A percentile compares a stretch with the other conserved stretches of the same genome.
Conservation (phyloP, 495 filamentous ascomycete species). For the Cercophora samala region DNA sequence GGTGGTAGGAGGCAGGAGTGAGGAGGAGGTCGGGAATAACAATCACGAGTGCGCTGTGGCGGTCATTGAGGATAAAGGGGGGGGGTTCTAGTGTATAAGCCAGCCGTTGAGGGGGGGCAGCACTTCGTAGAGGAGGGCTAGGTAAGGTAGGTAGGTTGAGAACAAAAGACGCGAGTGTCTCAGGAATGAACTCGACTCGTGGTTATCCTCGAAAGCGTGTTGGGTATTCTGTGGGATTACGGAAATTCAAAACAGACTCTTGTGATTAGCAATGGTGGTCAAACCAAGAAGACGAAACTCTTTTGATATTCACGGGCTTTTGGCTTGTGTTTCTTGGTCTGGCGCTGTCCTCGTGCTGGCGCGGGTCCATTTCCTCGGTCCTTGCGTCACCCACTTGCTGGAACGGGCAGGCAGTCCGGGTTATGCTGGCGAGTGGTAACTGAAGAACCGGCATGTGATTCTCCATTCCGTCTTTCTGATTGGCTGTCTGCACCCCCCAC, state of each 20-base stretch:
- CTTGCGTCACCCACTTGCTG: conserved; percentile 38
- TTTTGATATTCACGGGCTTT: background rate
- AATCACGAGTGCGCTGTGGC: conserved; percentile 14
- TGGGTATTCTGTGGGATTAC: background rate
- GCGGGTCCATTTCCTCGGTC: conserved; percentile 25
- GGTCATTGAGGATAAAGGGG: conserved; percentile 21
- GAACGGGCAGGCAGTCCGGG: conserved; percentile 22
- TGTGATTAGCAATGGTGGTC: background rate
- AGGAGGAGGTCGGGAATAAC: conserved; percentile 2
- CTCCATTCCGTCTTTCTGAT: background rate
- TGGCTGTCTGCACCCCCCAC: conserved; percentile 8
- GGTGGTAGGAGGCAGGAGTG: background rate
- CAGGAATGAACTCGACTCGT: background rate
- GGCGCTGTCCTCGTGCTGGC: background rate
- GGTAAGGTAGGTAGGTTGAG: too few species aligned
- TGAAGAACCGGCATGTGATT: conserved; percentile 32
- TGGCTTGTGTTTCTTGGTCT: background rate
- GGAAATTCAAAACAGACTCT: background rate
- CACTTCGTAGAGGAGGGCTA: background rate
- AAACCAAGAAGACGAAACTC: background rate
- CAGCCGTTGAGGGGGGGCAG: background rate
- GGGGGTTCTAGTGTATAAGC: background rate
- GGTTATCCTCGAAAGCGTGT: background rate
- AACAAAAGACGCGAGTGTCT: background rate
- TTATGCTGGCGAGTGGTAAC: background rate